phyloP scores from a whole-genome alignment of 2,329 filamentous ascomycete genomes.

The Fusarium subtropicale region DNA sequence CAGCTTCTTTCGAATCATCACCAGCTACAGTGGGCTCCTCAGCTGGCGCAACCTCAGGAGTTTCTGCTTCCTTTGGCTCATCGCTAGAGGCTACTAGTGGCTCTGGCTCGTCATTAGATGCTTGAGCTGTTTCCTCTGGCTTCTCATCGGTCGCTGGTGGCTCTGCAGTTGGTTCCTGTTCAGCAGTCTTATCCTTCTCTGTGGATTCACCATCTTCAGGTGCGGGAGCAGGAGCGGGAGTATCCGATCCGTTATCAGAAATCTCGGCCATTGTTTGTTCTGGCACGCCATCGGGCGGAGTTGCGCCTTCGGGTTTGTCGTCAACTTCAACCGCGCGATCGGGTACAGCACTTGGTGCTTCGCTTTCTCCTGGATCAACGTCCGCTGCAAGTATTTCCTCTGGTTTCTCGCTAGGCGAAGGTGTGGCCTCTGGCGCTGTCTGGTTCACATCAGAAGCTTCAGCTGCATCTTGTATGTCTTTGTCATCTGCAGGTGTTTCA shows the following conservation, averaged over 20 bases:
- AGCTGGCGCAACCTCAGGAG: not conserved
- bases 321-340: not conserved
- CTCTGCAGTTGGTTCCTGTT: slow-evolving; percentile 15
- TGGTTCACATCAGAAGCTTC: slow-evolving; percentile 15
- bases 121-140: slow-evolving; percentile 5
- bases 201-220: not conserved
- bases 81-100: not conserved
- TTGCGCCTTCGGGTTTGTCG: not conserved
- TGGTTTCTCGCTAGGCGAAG: not conserved
- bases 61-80: not conserved
- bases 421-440: not conserved
- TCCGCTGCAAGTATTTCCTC: slow-evolving; percentile 1
- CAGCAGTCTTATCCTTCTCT: slow-evolving; percentile 1
- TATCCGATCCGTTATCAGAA: not conserved
- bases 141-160: slow-evolving; percentile 1
- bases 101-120: not conserved
- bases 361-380: not conserved
- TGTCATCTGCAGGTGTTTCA: not conserved
- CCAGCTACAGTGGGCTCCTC: not conserved
- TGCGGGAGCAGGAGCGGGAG: not conserved
- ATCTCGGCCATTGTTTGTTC: not conserved
- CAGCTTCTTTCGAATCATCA: slow-evolving; percentile 1
- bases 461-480: not conserved
- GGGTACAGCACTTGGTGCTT: not conserved
- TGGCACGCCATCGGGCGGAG: not conserved